Conservation (phyloP, 352 stramenopile species). For the Globisporangium carolinianum region DNA sequence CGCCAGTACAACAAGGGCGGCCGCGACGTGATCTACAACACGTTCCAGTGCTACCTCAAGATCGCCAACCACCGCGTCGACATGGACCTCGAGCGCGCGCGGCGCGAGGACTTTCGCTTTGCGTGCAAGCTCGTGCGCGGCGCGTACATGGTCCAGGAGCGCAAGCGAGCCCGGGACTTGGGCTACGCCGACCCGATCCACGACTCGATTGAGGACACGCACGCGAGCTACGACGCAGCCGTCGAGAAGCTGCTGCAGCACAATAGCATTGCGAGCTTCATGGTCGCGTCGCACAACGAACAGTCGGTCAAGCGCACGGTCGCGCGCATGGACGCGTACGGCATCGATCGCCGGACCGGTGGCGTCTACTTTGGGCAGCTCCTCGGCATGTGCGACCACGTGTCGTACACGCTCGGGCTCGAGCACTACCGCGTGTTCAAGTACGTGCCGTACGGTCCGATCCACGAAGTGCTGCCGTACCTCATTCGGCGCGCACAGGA, state of each 20-base stretch:
- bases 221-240: constrained; percentile 91
- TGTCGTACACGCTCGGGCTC: constrained; percentile 93
- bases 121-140: constrained; percentile 97
- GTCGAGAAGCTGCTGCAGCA: constrained; percentile 88
- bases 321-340: constrained; percentile 84
- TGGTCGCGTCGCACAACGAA: constrained; percentile 98
- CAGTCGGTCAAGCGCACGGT: constrained; percentile 92
- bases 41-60: constrained; percentile 98
- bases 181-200: constrained; percentile 90
- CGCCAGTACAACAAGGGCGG: constrained; percentile 87
- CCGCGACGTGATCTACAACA: constrained; percentile 93
- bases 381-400: constrained; percentile 96
- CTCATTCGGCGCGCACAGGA: constrained; percentile 95
- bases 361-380: constrained; percentile 96
- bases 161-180: constrained; percentile 82
- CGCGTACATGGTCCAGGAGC: constrained; percentile 97
- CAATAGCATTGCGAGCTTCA: constrained; percentile 89
- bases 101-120: constrained; percentile 90
- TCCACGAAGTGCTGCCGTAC: constrained; percentile 96
- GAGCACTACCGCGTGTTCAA: constrained; percentile 94
- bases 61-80: constrained; percentile 84
- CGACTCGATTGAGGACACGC: constrained; percentile 90
- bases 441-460: constrained; percentile 96
- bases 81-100: constrained; percentile 89
- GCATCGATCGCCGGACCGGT: constrained; percentile 64